Base-by-base conservation (phyloP, 2,329 filamentous ascomycete species). In the Rutstroemia sp. region DNA sequence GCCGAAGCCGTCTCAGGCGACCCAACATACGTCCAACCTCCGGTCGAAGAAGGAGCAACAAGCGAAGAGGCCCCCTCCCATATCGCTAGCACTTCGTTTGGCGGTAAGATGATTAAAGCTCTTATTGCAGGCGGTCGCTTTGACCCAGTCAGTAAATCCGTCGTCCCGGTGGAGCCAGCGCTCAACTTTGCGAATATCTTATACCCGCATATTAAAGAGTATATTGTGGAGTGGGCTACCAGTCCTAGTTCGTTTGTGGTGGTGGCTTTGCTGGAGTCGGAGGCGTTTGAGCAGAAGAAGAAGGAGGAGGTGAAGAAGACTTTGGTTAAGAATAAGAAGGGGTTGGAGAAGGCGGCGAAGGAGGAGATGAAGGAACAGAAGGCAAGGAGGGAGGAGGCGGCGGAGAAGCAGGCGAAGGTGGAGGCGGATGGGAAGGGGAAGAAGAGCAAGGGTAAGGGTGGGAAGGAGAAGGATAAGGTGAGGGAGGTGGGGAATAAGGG, bases 71-170 rank as follows among this genome's bases (percentile, higher is more conserved):
- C 62, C 10, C 49, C 52, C 27, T 59, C 61, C 34, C 86, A 90
- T 68, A 77, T 87, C 55, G 80, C 83, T 25, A 76, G 80, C 65
- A 78, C 80, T 39, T 69, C 83, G 0, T 78, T 78, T 64, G 87
- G 84, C 42, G 90, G 89, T 16, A 86, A 90, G 58, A 87, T 96
- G 85, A 80, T 97, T 66, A 96, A 96, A 75, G 87, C 87, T 0
- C 80, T 99, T 7, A 91, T 96, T 23, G 86, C 90, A 54, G 94
- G 94, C 44, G 94, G 95, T 25, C 85, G 84, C 57, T 99, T 88
- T 69, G 90, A 97, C 72, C 82, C 83, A 59, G 78, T 78, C 45
- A 78, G 82, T 2, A 90, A 90, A 72, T 83, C 78, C 56, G 73
- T 94, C 46, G 80, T 87, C 65, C 81, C 83, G 21, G 79, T 87